Percentiles rank a stretch among this genome's conserved stretches.
phyloP scores from a whole-genome alignment of 1,139 yeast species.

The Candida neerlandica region DNA sequence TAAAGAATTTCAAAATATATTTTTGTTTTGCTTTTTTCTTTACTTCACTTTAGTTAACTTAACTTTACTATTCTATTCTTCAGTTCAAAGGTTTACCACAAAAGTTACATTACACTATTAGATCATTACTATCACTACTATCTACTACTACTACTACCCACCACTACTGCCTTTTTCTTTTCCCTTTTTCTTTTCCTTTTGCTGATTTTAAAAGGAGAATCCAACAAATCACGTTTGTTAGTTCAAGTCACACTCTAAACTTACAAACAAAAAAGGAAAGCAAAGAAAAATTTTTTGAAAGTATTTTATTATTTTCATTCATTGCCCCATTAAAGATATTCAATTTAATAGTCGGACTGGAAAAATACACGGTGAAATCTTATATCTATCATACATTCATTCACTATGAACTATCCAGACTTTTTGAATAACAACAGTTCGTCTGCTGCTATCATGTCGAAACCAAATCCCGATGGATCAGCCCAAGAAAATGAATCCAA shows the following conservation, averaged over 20 bases:
- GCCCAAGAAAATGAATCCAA: neutral
- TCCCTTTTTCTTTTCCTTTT: neutral
- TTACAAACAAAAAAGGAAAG: neutral
- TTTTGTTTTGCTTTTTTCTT: neutral
- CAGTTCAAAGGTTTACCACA: neutral
- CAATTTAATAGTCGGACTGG: neutral
- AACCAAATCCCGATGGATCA: neutral
- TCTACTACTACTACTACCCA: neutral
- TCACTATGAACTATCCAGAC: conserved; percentile 40
- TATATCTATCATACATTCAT: neutral
- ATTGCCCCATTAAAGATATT: neutral
- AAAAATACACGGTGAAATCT: neutral
- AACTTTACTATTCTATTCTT: neutral
- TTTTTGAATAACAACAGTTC: conserved; percentile 24
- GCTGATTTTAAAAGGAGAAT: neutral
- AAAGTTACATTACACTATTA: no score
- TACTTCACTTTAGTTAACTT: no score
- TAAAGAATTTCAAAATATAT: conserved; percentile 3
- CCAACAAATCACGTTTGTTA: no score
- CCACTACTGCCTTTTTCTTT: neutral
- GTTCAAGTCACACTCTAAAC: neutral
- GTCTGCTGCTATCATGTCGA: neutral
- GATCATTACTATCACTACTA: no score
- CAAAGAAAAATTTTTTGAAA: neutral
- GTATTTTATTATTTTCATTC: neutral